Evolutionary conservation across 371 early-diverging fungal genomes (phyloP), one percentile per base, ranked within the genome.

Genomic region (Actinomortierella ambigua): DNA sequence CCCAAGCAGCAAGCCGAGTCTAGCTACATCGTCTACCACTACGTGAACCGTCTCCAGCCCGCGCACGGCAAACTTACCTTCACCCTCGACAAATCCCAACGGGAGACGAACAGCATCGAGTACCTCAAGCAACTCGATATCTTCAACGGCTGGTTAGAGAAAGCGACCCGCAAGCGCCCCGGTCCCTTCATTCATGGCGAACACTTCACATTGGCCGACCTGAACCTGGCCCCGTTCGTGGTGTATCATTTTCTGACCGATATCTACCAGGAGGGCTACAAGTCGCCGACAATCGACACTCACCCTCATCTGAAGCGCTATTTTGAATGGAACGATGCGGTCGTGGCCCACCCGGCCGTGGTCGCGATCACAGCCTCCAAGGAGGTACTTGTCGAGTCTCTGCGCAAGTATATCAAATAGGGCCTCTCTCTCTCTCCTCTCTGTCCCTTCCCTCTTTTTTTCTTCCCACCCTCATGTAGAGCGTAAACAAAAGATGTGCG

Each of bases 11-110:
- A 66, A 23, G 66, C 73, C 20, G 55, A 71, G 59, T 48, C 48
- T 39, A 66, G 66, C 50, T 66, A 71, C 50, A 6, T 71, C 52
- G 62, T 71, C 23, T 63, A 66, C 50, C 73, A 71, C 66, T 71
- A 53, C 55, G 59, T 53, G 9, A 52, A 57, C 44, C 66, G 66
- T 48, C 41, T 50, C 39, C 50, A 62, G 26, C 63, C 73, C 39
- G 59, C 56, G 14, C 28, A 46, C 49, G 53, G 51, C 53, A 71
- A 71, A 56, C 59, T 63, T 1, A 15, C 60, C 41, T 66, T 59
- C 53, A 56, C 53, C 40, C 15, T 47, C 14, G 59, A 71, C 50
- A 34, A 34, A 11, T 34, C 34, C 11, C 7, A 6, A 4, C 34
- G 34, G 4, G 34, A 34, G 11, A 11, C 34, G 11, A 34, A 34